Conservation (phyloP, 176 grass and related monocot species). For the Aegilops speltoides region DNA sequence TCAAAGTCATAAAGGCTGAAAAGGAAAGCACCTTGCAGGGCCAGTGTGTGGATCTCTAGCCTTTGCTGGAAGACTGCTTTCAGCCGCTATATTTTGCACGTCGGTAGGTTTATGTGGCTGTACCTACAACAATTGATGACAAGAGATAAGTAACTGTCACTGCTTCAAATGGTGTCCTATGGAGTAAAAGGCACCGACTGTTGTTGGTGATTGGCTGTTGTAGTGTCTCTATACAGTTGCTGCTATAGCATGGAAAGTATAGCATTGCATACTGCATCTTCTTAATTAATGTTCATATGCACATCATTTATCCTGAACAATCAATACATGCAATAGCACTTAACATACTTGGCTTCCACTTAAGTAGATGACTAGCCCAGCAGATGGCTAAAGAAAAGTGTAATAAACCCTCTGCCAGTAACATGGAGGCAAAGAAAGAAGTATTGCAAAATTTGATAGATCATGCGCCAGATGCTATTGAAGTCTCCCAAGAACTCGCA, state of each 20-base stretch:
- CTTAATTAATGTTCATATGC: neutral
- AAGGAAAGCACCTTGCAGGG: conserved; percentile 35
- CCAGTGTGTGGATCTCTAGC: conserved; percentile 16
- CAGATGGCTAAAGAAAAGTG: neutral
- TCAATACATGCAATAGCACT: neutral
- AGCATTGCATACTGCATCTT: neutral
- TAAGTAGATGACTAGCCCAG: neutral
- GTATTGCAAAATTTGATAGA: neutral
- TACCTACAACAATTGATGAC: neutral
- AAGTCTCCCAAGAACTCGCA: neutral
- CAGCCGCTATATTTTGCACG: conserved; percentile 16
- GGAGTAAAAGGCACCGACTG: neutral
- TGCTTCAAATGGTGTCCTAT: neutral
- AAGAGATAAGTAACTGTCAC: neutral
- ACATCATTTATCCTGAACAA: conserved; percentile 1
- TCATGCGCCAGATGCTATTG: neutral
- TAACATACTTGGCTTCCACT: neutral
- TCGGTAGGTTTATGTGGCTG: neutral
- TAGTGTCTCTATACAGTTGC: conserved; percentile 8
- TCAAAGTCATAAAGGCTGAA: neutral
- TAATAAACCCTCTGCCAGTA: neutral
- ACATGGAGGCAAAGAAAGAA: neutral
- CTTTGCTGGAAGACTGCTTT: conserved; percentile 11
- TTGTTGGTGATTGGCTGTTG: neutral
- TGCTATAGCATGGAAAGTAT: neutral